phyloP scores from a whole-genome alignment of 768 basidiomycete genomes.

The Termitomyces sp. region DNA sequence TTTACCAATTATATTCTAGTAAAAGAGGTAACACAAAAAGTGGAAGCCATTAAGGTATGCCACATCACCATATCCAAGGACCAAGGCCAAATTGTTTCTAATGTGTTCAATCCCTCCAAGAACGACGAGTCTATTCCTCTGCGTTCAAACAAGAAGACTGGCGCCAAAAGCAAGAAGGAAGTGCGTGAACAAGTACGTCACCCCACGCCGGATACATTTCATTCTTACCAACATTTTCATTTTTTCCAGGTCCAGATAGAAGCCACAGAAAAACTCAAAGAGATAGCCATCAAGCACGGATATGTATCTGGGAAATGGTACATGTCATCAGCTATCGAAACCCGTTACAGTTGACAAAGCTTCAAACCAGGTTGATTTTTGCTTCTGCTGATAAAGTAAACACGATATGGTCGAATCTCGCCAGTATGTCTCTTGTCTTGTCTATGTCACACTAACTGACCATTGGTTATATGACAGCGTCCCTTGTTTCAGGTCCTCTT shows the following conservation, averaged over 20 bases:
- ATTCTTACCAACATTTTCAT: not conserved
- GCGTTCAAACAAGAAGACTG: constrained; percentile 67
- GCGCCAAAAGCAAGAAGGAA: constrained; percentile 71
- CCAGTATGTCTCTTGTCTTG: constrained; percentile 31
- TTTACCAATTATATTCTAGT: constrained; percentile 30
- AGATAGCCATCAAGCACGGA: constrained; percentile 49
- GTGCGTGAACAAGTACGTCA: constrained; percentile 55
- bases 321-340: too few species aligned
- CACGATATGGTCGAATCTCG: constrained; percentile 53
- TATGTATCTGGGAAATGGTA: constrained; percentile 69
- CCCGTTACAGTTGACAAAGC: not conserved
- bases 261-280: constrained; percentile 51
- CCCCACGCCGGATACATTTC: not conserved
- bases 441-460: not conserved
- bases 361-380: constrained; percentile 54
- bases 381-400: constrained; percentile 58
- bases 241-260: constrained; percentile 50
- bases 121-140: constrained; percentile 60
- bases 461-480: constrained; percentile 32
- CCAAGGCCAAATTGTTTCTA: not conserved
- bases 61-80: not conserved
- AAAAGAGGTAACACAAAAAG: constrained; percentile 45
- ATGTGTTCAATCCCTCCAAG: constrained; percentile 23
- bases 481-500: constrained; percentile 59
- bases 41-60: constrained; percentile 57